Evolutionary conservation across 345 rosid genomes (phyloP).

Genomic region (Physaria fendleri): DNA sequence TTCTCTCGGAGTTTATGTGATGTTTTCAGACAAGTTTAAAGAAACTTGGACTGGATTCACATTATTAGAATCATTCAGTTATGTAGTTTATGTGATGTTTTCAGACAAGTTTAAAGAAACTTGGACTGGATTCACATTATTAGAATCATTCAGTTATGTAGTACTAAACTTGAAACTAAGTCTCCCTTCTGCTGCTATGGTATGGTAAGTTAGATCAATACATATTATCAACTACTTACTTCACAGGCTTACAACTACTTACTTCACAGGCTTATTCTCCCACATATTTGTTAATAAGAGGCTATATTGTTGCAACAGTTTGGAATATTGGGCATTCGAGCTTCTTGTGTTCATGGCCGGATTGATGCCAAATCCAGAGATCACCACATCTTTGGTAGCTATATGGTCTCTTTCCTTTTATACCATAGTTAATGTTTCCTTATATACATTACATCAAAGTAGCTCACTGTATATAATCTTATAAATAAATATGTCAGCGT

Average conservation of each 20-base stretch:
- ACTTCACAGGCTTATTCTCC: no score
- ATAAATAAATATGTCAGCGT: constrained; percentile 36
- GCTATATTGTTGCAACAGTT: constrained; percentile 25
- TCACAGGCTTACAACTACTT: no score
- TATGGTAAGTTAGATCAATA: no score
- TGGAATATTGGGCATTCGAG: constrained; percentile 80
- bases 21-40: no score
- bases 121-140: constrained; percentile 57
- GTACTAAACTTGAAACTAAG: constrained; percentile 40
- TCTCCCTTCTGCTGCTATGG: constrained; percentile 74
- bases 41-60: no score
- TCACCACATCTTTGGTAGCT: constrained; percentile 54
- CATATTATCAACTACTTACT: no score
- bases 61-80: no score
- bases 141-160: constrained; percentile 33
- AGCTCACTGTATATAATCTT: neutral
- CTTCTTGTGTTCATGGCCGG: constrained; percentile 69
- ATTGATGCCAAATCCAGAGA: constrained; percentile 51
- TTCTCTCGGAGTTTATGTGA: constrained; percentile 44
- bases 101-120: constrained; percentile 42
- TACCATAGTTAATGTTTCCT: no score
- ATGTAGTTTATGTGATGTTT: no score
- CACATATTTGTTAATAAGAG: no score
- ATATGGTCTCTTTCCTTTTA: constrained; percentile 43
- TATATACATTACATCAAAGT: neutral